Evolutionary conservation across 495 filamentous ascomycete species (phyloP).

Genomic region (Melanomma pulvis-pyrius): DNA sequence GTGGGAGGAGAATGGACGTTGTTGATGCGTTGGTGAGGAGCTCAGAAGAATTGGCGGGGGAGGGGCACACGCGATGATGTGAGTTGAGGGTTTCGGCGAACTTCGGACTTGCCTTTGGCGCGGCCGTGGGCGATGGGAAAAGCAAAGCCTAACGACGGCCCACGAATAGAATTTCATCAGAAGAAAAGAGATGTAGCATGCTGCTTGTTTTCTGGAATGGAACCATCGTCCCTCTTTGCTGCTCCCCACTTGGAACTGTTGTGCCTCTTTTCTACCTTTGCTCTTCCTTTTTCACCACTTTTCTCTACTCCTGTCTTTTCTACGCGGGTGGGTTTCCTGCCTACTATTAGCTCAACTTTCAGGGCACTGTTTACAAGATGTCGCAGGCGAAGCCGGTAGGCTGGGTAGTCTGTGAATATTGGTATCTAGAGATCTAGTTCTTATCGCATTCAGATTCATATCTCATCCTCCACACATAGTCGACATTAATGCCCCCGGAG

Average conservation of each 20-base stretch:
- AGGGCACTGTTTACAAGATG: too few species aligned
- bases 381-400: too few species aligned
- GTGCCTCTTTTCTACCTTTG: too few species aligned
- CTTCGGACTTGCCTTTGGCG: conserved; percentile 27
- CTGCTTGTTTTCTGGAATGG: not conserved
- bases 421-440: not conserved
- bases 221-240: too few species aligned
- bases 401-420: not conserved
- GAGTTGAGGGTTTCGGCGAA: conserved; percentile 19
- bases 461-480: not conserved
- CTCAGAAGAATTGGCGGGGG: conserved; percentile 12
- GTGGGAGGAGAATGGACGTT: not conserved
- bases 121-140: conserved; percentile 29
- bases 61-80: conserved; percentile 1
- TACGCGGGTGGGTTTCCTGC: too few species aligned
- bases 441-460: not conserved
- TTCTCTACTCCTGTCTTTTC: too few species aligned
- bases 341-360: too few species aligned
- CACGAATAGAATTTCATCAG: not conserved
- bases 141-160: conserved; percentile 4
- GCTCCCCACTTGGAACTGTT: too few species aligned
- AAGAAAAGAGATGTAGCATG: not conserved
- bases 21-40: conserved; percentile 24
- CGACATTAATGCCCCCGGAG: not conserved
- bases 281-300: too few species aligned